Evolutionary conservation across 371 early-diverging fungal genomes (phyloP).

Genomic region (Sporodiniella umbellata): DNA sequence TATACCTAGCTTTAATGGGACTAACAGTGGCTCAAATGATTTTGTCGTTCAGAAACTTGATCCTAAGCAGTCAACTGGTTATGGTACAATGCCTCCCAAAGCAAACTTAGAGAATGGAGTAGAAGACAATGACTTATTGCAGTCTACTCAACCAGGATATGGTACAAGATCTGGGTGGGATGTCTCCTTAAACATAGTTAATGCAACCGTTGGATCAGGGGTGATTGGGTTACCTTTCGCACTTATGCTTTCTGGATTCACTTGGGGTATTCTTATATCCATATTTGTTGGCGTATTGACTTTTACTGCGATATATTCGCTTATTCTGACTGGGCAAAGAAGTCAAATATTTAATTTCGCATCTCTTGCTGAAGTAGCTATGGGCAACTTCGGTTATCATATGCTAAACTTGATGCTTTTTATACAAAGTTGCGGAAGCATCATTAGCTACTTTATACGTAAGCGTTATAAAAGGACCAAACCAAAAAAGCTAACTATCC

Average conservation of each 20-base stretch:
- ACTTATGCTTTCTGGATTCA: conserved; percentile 48
- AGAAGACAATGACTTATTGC: conserved; percentile 28
- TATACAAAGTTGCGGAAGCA: conserved; percentile 48
- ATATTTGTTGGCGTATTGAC: conserved; percentile 44
- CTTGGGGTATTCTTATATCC: conserved; percentile 48
- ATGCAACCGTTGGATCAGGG: conserved; percentile 62
- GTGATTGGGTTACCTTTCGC: conserved; percentile 56
- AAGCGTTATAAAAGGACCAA: conserved; percentile 11
- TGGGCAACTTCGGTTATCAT: conserved; percentile 51
- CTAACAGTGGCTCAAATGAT: too few relatives aligned
- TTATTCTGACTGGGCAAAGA: conserved; percentile 47
- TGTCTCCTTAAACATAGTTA: conserved; percentile 53
- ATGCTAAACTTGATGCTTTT: conserved; percentile 49
- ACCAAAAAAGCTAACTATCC: not conserved
- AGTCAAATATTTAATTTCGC: conserved; percentile 47
- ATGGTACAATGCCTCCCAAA: conserved; percentile 7
- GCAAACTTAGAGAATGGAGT: too few relatives aligned
- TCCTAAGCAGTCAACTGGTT: not conserved
- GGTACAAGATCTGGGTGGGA: conserved; percentile 33
- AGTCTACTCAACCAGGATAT: conserved; percentile 36
- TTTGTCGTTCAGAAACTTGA: not conserved
- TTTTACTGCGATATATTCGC: conserved; percentile 39
- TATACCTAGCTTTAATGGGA: too few relatives aligned
- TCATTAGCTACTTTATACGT: conserved; percentile 54
- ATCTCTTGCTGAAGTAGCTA: conserved; percentile 43